Base-by-base conservation (phyloP, 768 basidiomycete species). In the Lentinus brumalis region DNA sequence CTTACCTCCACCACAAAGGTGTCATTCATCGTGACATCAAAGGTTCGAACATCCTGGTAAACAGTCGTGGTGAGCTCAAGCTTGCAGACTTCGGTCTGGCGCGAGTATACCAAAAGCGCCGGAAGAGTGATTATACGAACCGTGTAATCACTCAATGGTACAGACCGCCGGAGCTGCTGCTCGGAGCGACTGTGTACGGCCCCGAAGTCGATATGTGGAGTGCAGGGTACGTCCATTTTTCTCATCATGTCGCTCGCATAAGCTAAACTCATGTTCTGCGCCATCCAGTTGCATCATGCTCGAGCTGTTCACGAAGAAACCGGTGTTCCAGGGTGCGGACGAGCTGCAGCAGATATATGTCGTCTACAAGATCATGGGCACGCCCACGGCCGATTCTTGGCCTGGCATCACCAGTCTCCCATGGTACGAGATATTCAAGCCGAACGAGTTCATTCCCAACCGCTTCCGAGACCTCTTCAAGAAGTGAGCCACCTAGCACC, bases 131-230 rank as follows among this genome's bases (percentile, higher is more conserved):
- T 71, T 98, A 99, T 71, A 99, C 97, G n/a, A 99, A 99, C 73
- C 85, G 97, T 35, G 97, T 99, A 52, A 98, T 99, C 66, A 99
- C 97, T 0, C 83, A 97, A 51, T 98, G 97, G 97, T 99, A 99
- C 74, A 84, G 97, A 58, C 92, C 95, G 5, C 97, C 96, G 10
- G 97, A 99, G 70, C 80, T 99, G 21, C 76, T 99, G 42, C 88
- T 98, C 68, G 97, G 97, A 31, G 92, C 95, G 32, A 99, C 97
- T 0, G 86, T 94, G 12, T 99, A 99, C 76, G 96, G 94, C 2
- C 89, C 95, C 5, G 96, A 96, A 70, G 96, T 99, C 26, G 97
- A 99, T 70, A 97, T 98, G 89, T 99, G 97, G 97, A 96, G 94
- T 73, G 97, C 97, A 44, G 97, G 97, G 94, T 96, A 76, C 66